Base-by-base conservation (phyloP, 2,329 filamentous ascomycete species). In the Pseudogymnoascus sp. region DNA sequence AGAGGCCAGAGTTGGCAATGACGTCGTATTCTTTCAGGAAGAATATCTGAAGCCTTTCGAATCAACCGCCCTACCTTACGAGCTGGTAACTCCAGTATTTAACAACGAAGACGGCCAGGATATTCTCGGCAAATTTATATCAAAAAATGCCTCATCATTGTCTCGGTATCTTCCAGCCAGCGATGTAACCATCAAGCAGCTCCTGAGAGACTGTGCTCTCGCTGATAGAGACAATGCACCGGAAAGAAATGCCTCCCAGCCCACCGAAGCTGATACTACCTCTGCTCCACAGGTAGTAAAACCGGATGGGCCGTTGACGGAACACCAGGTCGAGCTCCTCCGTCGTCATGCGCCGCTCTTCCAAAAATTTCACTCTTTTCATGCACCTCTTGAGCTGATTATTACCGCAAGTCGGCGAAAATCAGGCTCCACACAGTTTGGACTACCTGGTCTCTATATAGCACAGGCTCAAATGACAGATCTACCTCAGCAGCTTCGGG, bases 401-500 rank as follows among this genome's bases (percentile, higher is more conserved):
- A 61, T 73, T 11, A 38, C 62, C 4, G 26, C 2, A 31, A 66
- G 10, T 67, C 67, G 16, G 63, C 59, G 38, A 41, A 40, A 61
- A 6, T 33, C 60, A 4, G 8, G 19, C 4, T 14, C 38, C 12
- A 7, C 26, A 28, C 28, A 50, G 4, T 63, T 60, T 41, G 53
- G 24, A 1, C 28, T 38, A 16, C 62, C 63, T 14, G 59, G 79
- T n/a, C 78, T 97, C 2, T 98, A 98, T 73, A 87, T 98, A 61
- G 93, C 93, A 0, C 95, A 98, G 76, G 89, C 87, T 12, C 81
- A 88, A 33, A 80, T 97, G 2, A 71, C 79, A 3, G 83, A 89
- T 62, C 82, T 98, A 0, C 92, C 93, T 0, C 61, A 68, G 0
- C 66, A 75, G 1, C 75, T 96, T 0, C 82, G 79, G 62, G 72